These are phyloP conservation scores for Curvularia eragrostidis DNA, from an alignment of 2,329 filamentous ascomycete species.

Conservation along the genomic window DNA sequence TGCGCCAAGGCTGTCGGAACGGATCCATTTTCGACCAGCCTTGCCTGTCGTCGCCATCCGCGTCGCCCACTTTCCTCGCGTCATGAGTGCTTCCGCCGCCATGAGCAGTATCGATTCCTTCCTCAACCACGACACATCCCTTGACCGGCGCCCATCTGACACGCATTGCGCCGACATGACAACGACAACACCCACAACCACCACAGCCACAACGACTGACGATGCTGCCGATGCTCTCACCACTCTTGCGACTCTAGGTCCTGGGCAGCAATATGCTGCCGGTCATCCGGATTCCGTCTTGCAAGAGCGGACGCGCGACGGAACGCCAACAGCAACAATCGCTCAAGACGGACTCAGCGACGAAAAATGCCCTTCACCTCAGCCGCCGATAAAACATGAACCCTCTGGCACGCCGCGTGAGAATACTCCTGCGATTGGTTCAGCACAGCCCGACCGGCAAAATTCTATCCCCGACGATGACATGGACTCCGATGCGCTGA, in stretches of 20 bases:
- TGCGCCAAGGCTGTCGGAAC: slow-evolving; percentile 24
- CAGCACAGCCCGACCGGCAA: slow-evolving; percentile 27
- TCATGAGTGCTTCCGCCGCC: slow-evolving; percentile 12
- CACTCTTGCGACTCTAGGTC: slow-evolving; percentile 42
- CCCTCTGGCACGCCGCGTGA: slow-evolving; percentile 47
- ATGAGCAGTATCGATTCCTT: slow-evolving; percentile 49
- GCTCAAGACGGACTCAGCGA: neutral
- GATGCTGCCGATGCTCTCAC: slow-evolving; percentile 53
- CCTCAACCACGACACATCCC: slow-evolving; percentile 42
- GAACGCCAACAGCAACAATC: slow-evolving; percentile 7
- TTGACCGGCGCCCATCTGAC: slow-evolving; percentile 24
- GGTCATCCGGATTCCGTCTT: slow-evolving; percentile 49
- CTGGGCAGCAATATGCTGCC: slow-evolving; percentile 40
- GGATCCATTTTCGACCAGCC: slow-evolving; percentile 23
- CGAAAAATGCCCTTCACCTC: slow-evolving; percentile 33
- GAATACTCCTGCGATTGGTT: slow-evolving; percentile 37
- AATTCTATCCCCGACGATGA: slow-evolving; percentile 28
- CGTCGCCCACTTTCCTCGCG: slow-evolving; percentile 5
- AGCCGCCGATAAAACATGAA: slow-evolving; percentile 52
- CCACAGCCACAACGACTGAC: slow-evolving; percentile 31
- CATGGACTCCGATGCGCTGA: slow-evolving; percentile 50
- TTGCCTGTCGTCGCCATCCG: neutral
- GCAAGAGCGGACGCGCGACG: slow-evolving; percentile 30
- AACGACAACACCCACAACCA: neutral
- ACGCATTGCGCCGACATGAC: slow-evolving; percentile 3